Evolutionary conservation across 2,329 filamentous ascomycete species (phyloP), one percentile per base, ranked within the genome.

Genomic region (Aquanectria penicillioides): DNA sequence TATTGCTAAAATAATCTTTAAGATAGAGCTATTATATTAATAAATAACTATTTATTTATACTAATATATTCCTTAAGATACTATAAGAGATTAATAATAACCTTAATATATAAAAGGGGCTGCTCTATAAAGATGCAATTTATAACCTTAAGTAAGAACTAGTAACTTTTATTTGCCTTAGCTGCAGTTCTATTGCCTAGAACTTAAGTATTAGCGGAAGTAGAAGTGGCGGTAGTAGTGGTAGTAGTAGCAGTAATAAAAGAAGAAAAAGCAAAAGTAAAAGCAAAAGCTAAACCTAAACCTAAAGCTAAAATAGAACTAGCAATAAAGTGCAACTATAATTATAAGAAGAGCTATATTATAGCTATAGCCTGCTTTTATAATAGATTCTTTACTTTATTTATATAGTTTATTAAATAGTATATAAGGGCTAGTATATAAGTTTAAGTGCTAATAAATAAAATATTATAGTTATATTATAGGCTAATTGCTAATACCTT

Each of bases 1-100:
- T n/a, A 57, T 17, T 20, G 18, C 37, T 18, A 23, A 7, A 28
- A 10, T 34, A 56, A 49, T 49, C 18, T 28, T 22, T 23, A 56
- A 28, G 49, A 56, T 49, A 56, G 15, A 9, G 9, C 43, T 36
- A 23, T 50, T 12, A 57, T 44, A 37, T 57, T 57, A 18, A 57
- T 18, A 31, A 43, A 57, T 44, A 25, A 50, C 37, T 15, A 57
- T 17, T 49, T 13, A 20, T 41, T 38, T 6, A 17, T 44, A 44
- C 34, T 57, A 7, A 15, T 47, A 18, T 47, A 55, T n/a, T 55
- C 26, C 12, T 6, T 55, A 17, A 17, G 31, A 17, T 47, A 40
- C 23, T 38, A 40, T n/a, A 54, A 10, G 3, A 47, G 38, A 23
- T 54, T 6, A 10, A 20, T n/a, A 54, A 47, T 47, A 2, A 54